Conservation (phyloP, 2,329 filamentous ascomycete species). For the Fusarium sp. region DNA sequence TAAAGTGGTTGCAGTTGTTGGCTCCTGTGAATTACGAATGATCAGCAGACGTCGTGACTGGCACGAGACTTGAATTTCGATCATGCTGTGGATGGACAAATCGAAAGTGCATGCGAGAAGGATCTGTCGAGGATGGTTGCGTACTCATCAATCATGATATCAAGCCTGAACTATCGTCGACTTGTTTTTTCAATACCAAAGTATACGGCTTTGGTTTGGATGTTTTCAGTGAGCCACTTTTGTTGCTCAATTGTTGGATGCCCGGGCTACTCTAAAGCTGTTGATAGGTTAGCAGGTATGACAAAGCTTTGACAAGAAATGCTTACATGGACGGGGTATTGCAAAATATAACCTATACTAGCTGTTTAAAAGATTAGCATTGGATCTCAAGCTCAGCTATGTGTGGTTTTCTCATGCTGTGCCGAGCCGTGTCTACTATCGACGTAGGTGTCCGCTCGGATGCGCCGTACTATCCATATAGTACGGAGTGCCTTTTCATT, state of each 20-base stretch:
- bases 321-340: neutral
- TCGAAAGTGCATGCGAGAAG: neutral
- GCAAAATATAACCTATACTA: neutral
- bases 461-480: slow-evolving; percentile 7
- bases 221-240: slow-evolving; percentile 15
- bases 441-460: slow-evolving; percentile 28
- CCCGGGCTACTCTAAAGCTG: neutral
- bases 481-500: neutral
- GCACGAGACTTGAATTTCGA: neutral
- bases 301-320: neutral
- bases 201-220: neutral
- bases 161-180: neutral
- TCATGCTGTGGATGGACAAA: neutral
- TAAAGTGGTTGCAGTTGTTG: slow-evolving; percentile 31
- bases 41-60: slow-evolving; percentile 7
- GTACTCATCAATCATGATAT: neutral
- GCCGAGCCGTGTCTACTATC: slow-evolving; percentile 22
- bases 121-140: neutral
- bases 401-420: slow-evolving; percentile 1
- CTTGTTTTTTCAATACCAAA: neutral
- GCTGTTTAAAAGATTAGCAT: neutral
- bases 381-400: neutral
- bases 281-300: neutral
- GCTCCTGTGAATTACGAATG: slow-evolving; percentile 1
- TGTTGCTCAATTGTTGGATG: neutral